Evolutionary conservation across 2,329 filamentous ascomycete genomes (phyloP), one percentile per base, ranked within the genome.

Genomic region (Tothia fuscella): DNA sequence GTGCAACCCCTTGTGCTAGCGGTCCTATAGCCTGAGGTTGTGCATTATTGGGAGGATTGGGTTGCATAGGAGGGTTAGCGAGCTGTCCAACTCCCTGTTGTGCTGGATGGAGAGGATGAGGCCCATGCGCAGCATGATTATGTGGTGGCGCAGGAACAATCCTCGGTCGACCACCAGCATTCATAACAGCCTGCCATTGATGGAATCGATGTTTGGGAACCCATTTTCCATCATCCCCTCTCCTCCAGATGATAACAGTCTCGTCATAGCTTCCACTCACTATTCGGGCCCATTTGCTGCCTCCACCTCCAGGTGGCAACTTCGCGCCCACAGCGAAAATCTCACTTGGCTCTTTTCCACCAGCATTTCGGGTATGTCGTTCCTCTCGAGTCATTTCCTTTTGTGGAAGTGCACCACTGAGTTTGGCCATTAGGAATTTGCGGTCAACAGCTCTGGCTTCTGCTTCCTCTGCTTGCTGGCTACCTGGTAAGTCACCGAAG

Each of bases 201-300:
- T 78, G 72, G 7, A 93, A 68, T 33, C 76, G 75, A 49, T 89
- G 83, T 25, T 78, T 77, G 41, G 80, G 76, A 50, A 79, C 79
- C 88, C 91, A 96, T 20, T 82, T 75, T 2, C 88, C 88, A 49
- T 91, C 79, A 49, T 78, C 75, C 49, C 93, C 82, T 47, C 85
- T 80, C 50, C 83, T 81, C 91, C 91, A 98, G 43, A 98, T 84
- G 49, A 95, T 88, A 51, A 98, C 86, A 9, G 79, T 88, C 63
- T 94, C 86, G 51, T 98, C 91, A 51, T 98, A 98, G 1, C 87
- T 94, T 2, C 91, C 91, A 5, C 88, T 95, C 3, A 98, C 86
- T 45, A 98, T 98, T n/a, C 88, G 80, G 7, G 82, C 86, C 67
- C 89, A 95, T 50, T 73, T 79, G 53, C 85, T 85, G 20, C 89